Conservation (phyloP, 1,284 basidiomycete genomes). For the Pisolithus thermaeus region DNA sequence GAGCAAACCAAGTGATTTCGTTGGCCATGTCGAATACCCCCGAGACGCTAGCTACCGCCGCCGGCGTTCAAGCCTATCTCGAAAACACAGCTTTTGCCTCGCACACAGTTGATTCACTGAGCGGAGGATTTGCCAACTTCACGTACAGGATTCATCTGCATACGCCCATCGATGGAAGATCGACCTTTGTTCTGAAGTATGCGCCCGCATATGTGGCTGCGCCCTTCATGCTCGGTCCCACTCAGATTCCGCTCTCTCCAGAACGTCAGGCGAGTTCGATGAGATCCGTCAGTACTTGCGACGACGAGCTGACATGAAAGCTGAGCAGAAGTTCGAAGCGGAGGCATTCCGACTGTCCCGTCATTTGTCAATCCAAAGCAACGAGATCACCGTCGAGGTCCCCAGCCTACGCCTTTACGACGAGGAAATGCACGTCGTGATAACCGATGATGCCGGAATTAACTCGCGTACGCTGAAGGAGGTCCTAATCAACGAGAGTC, state of each 20-base stretch:
- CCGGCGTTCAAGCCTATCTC: constrained; percentile 36
- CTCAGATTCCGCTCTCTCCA: constrained; percentile 33
- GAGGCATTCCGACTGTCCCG: constrained; percentile 40
- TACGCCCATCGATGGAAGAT: constrained; percentile 31
- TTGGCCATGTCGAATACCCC: background rate
- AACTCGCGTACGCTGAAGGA: constrained; percentile 42
- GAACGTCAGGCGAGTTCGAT: constrained; percentile 46
- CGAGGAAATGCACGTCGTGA: constrained; percentile 39
- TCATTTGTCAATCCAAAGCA: constrained; percentile 19
- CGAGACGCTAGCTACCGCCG: constrained; percentile 24
- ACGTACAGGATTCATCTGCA: constrained; percentile 43
- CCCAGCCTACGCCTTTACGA: constrained; percentile 49
- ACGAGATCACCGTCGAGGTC: constrained; percentile 37
- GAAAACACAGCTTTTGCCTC: constrained; percentile 34
- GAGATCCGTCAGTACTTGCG: background rate
- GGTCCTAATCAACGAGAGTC: no score
- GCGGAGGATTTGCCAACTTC: constrained; percentile 51
- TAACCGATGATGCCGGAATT: constrained; percentile 57
- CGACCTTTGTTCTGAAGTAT: constrained; percentile 54
- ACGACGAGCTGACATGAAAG: background rate
- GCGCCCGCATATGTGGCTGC: constrained; percentile 38
- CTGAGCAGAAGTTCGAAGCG: constrained; percentile 42
- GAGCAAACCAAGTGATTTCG: background rate
- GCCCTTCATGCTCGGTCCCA: constrained; percentile 2
- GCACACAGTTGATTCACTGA: constrained; percentile 29